Base-by-base conservation (phyloP, 1,284 basidiomycete species). In the Bondarzewia mesenterica region DNA sequence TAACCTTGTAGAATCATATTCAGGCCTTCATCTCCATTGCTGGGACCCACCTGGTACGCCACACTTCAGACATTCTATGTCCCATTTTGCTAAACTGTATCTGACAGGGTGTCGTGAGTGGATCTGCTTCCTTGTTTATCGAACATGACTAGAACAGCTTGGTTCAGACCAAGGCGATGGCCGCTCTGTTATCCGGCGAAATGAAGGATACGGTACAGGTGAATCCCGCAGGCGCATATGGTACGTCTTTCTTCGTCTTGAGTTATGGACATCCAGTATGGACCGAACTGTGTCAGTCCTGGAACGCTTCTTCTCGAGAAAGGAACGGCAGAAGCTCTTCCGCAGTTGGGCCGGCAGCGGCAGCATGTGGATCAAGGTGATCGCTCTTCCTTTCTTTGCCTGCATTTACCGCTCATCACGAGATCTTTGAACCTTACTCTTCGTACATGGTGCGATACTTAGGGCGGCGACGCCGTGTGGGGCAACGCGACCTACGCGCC, bases 181-280 rank as follows among this genome's bases (percentile, higher is more conserved):
- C 93, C 0, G 94, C 95, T 3, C 92, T 98, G 63, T 71, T 99
- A 25, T 93, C 91, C 0, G 89, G 89, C 7, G 90, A 92, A 60
- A 97, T 97, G 94, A 85, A 86, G 63, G 92, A 98, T 58, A 98
- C 94, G 0, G 94, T 97, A 7, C 89, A 96, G 61, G 75, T 93
- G 63, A 87, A 92, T 58, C 89, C 90, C 14, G 87, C 87, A 6
- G 89, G 88, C 16, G 80, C 85, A 45, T 92, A 91, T 62, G 84
- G 87, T 85, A 39, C 25, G 66, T 58, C 20, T 10, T 23, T 44
- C 14, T 39, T 23, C 12, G 23, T n/a, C 26, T 25, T 26, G 21
- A 16, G 25, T 7, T 47, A 35, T 36, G 29, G 29, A 32, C 29
- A 32, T 32, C 18, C 41, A 38, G 41, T 48, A 16, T 44, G 23